Evolutionary conservation across 2,329 filamentous ascomycete genomes (phyloP).

Genomic region (Nigrospora sphaerica): DNA sequence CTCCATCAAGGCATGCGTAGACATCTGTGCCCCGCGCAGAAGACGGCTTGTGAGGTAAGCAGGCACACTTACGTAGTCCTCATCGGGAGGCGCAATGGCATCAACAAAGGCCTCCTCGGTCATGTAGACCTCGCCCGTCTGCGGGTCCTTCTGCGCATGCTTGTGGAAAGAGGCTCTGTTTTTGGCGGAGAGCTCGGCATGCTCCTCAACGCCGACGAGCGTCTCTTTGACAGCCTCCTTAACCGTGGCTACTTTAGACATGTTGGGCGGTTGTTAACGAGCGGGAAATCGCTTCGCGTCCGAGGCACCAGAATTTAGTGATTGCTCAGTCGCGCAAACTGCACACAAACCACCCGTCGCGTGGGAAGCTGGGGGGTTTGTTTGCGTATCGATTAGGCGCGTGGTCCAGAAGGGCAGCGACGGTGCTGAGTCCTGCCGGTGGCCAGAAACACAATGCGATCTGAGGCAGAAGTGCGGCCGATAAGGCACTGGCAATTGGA

Average conservation of each 20-base stretch:
- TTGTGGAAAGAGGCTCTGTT: slow-evolving; percentile 69
- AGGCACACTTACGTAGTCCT: slow-evolving; percentile 75
- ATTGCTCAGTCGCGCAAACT: not conserved
- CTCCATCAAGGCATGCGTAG: not conserved
- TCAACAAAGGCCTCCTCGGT: slow-evolving; percentile 81
- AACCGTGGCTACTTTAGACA: slow-evolving; percentile 40
- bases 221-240: slow-evolving; percentile 73
- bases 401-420: no score
- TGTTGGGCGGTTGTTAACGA: slow-evolving; percentile 13
- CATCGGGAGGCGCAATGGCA: slow-evolving; percentile 76
- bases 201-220: slow-evolving; percentile 57
- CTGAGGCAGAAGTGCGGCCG: no score
- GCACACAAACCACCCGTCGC: not conserved
- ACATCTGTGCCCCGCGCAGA: no score
- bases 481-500: no score
- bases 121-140: slow-evolving; percentile 73
- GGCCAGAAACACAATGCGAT: no score
- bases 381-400: not conserved
- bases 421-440: no score
- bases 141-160: slow-evolving; percentile 68
- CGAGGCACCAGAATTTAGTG: not conserved
- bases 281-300: not conserved
- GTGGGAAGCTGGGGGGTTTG: not conserved
- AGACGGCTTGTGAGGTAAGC: not conserved
- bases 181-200: slow-evolving; percentile 62